phyloP scores from a whole-genome alignment of 2,329 filamentous ascomycete species.

The Dactylellina drechsleri region DNA sequence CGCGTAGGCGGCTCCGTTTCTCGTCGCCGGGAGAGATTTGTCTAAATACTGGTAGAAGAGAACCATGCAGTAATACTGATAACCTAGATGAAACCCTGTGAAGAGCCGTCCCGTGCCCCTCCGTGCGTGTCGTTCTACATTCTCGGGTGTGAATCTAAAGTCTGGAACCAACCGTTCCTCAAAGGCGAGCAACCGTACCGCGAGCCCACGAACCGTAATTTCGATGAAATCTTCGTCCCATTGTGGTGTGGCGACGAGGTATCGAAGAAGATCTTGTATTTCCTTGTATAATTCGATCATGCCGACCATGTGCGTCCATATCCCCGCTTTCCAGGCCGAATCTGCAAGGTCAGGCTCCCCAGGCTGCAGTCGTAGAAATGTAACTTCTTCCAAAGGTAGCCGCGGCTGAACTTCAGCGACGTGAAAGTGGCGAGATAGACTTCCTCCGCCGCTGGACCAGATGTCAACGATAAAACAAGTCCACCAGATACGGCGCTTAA shows the following conservation, averaged over 20 bases:
- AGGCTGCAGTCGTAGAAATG: constrained; percentile 56
- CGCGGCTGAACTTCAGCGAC: constrained; percentile 28
- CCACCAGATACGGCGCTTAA: constrained; percentile 61
- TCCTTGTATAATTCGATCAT: constrained; percentile 60
- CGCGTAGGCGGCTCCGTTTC: no score
- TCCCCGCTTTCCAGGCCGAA: constrained; percentile 55
- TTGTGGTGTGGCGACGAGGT: constrained; percentile 58
- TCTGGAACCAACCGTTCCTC: constrained; percentile 56
- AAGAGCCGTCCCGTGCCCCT: constrained; percentile 60
- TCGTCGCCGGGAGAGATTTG: no score
- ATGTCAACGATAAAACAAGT: constrained; percentile 61
- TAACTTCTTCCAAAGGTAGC: constrained; percentile 60
- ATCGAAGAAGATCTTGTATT: constrained; percentile 60
- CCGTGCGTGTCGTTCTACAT: constrained; percentile 57
- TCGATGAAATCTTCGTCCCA: constrained; percentile 60
- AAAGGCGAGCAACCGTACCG: constrained; percentile 57
- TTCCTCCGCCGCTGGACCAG: constrained; percentile 61
- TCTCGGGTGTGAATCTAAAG: constrained; percentile 57
- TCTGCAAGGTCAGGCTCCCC: constrained; percentile 57
- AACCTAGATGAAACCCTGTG: constrained; percentile 54
- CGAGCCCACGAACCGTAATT: constrained; percentile 38
- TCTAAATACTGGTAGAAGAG: no score
- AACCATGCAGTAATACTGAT: no score
- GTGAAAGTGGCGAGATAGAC: constrained; percentile 59
- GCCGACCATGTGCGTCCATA: constrained; percentile 61